Evolutionary conservation across 2,329 filamentous ascomycete genomes (phyloP).

Genomic region (Sporothrix dimorphospora): DNA sequence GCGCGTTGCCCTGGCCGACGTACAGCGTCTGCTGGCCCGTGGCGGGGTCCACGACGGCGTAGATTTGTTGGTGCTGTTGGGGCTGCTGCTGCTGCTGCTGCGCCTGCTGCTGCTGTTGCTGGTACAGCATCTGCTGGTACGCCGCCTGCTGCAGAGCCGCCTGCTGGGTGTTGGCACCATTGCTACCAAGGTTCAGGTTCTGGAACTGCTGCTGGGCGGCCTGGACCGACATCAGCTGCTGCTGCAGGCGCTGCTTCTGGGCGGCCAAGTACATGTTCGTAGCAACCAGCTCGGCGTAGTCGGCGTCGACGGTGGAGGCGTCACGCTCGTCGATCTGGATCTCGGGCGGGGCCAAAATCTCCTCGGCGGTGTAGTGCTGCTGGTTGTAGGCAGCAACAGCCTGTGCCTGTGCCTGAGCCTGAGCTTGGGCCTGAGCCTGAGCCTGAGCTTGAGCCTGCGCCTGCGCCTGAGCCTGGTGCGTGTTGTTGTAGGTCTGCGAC

Average conservation of each 20-base stretch:
- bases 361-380: slow-evolving; percentile 77
- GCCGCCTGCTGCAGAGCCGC: slow-evolving; percentile 27
- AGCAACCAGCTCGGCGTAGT: slow-evolving; percentile 84
- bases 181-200: slow-evolving; percentile 66
- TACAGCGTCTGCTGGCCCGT: slow-evolving; percentile 85
- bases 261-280: slow-evolving; percentile 92
- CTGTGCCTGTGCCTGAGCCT: background rate
- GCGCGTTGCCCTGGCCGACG: slow-evolving; percentile 65
- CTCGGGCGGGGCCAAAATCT: slow-evolving; percentile 82
- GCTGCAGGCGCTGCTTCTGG: slow-evolving; percentile 92
- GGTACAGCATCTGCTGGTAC: slow-evolving; percentile 61
- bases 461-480: slow-evolving; percentile 43
- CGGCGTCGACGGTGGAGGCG: slow-evolving; percentile 79
- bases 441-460: slow-evolving; percentile 1
- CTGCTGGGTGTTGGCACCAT: slow-evolving; percentile 49
- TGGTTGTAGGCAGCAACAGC: slow-evolving; percentile 21
- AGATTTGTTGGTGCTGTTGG: slow-evolving; percentile 66
- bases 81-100: slow-evolving; percentile 69
- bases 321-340: slow-evolving; percentile 72
- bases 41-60: slow-evolving; percentile 80
- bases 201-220: slow-evolving; percentile 82
- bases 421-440: background rate
- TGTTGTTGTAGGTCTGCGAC: slow-evolving; percentile 35
- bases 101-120: slow-evolving; percentile 58
- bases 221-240: slow-evolving; percentile 85